Evolutionary conservation across 1,139 yeast genomes (phyloP), one percentile per base, ranked within the genome.

Genomic region (Ashbya aceris): DNA sequence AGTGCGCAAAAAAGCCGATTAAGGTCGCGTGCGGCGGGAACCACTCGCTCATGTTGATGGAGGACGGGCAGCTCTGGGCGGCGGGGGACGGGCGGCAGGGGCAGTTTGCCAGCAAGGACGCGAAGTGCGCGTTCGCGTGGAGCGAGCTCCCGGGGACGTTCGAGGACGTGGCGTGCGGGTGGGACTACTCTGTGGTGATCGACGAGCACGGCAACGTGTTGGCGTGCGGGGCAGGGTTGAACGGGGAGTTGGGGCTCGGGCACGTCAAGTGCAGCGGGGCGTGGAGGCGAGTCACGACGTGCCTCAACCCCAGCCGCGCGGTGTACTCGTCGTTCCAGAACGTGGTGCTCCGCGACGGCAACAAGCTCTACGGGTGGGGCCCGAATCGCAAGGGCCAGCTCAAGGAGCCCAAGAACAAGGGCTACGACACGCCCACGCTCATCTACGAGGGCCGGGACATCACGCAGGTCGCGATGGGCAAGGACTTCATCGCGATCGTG

Each of bases 21-120:
- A 69, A 64, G 58, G 68, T 79, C 30, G 71, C 69, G 1, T 77
- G 87, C 56, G 97, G 97, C 3, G 97, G 97, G 0, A 89, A 87
- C 55, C 97, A 91, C 58, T 80, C 95, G 0, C 53, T 85, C 30
- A 50, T 86, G 2, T 60, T 85, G 7, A 57, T 76, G 10, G 66
- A 61, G 2, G 62, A 70, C 40, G 91, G 91, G 0, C 57, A 62
- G 0, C 60, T 79, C 0, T 78, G 64, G 49, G 74, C 76, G 0
- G 56, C 76, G 43, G 96, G 96, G 1, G 76, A 70, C 44, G 81
- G 81, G 51, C 47, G 62, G 0, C 48, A 50, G 29, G 78, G 81
- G 1, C 91, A 83, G 55, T 71, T 79, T 51, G 47, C 30, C 11
- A 11, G 17, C 9, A 12, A 13, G 27, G 29, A 30, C 20, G 20